Conservation (phyloP, 2,329 filamentous ascomycete genomes). For the Xylariales sp. region DNA sequence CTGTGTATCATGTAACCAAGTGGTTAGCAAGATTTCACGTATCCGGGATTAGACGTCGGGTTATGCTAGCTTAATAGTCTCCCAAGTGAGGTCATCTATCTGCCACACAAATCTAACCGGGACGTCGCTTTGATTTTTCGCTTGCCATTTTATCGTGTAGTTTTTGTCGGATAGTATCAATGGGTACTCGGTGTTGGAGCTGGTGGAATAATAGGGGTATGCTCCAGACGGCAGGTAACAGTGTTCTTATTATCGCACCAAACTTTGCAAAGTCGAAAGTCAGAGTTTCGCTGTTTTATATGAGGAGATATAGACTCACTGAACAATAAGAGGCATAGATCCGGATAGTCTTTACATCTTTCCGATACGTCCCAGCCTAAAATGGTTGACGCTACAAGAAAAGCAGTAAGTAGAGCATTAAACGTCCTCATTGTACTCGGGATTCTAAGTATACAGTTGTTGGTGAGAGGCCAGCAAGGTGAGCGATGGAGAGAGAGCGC, state of each 20-base stretch:
- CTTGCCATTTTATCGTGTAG: no score
- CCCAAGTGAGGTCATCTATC: no score
- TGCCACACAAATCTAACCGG: no score
- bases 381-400: neutral
- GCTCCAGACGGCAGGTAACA: neutral
- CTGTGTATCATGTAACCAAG: neutral
- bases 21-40: no score
- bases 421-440: neutral
- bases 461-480: neutral
- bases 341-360: neutral
- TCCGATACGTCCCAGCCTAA: neutral
- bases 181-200: no score
- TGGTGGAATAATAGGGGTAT: neutral
- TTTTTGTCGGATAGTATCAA: no score
- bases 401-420: neutral
- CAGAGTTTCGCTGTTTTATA: neutral
- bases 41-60: neutral
- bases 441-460: neutral
- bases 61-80: slow-evolving; percentile 6
- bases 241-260: neutral
- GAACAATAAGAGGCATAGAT: slow-evolving; percentile 10
- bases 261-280: neutral
- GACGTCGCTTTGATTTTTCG: no score
- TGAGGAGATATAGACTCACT: slow-evolving; percentile 10
- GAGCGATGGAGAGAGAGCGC: neutral